Conservation (phyloP, 495 filamentous ascomycete genomes). For the Amphirosellinia nigrospora region DNA sequence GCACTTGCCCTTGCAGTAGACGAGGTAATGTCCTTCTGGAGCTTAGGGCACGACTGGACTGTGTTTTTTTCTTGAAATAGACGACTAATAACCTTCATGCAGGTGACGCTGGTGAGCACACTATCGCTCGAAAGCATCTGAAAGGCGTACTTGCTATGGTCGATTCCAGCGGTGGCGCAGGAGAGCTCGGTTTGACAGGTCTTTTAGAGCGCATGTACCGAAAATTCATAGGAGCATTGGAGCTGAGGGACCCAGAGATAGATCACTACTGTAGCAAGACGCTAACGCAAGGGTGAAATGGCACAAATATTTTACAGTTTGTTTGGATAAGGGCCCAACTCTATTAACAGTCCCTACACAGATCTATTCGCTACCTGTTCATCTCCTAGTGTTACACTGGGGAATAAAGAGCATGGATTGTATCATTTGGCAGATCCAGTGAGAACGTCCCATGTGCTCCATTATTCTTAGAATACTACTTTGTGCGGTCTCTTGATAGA, state of each 20-base stretch:
- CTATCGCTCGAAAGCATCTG: slow-evolving; percentile 24
- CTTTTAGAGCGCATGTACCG: slow-evolving; percentile 22
- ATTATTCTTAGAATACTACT: too few relatives aligned
- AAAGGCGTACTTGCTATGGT: slow-evolving; percentile 26
- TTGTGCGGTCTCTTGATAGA: too few relatives aligned
- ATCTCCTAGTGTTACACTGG: too few relatives aligned
- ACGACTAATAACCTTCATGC: not conserved
- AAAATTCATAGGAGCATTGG: slow-evolving; percentile 3
- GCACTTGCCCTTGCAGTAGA: slow-evolving; percentile 27
- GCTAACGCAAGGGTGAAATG: not conserved
- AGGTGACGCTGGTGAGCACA: slow-evolving; percentile 20
- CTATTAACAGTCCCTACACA: too few relatives aligned
- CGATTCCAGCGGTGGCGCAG: slow-evolving; percentile 20
- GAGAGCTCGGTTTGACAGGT: slow-evolving; percentile 23
- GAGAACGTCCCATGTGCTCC: too few relatives aligned
- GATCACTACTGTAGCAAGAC: not conserved
- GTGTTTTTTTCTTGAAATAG: not conserved
- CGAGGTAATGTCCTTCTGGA: slow-evolving; percentile 19
- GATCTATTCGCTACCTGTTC: too few relatives aligned
- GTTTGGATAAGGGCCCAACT: too few relatives aligned
- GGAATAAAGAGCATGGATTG: too few relatives aligned
- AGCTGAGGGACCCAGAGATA: not conserved
- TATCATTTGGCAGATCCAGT: too few relatives aligned
- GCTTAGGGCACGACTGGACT: not conserved
- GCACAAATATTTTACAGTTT: too few relatives aligned